Evolutionary conservation across 176 grass and related monocot species (phyloP), one percentile per base, ranked within the genome.

Genomic region (Neostapfia colusana): DNA sequence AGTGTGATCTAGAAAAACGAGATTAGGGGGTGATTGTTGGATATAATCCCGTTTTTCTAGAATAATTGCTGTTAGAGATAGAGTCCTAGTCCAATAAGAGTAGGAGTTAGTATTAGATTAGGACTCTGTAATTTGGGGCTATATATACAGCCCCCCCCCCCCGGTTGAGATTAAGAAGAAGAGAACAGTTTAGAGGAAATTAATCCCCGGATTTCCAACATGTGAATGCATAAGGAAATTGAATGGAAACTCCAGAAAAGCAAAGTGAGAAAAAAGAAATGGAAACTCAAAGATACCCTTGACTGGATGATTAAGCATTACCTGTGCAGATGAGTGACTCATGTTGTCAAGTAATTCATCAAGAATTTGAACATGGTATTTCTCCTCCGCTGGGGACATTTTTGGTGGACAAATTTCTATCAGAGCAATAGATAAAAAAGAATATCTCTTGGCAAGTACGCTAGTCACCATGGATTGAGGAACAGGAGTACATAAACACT

Each of bases 401-500:
- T 79, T 85, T 48, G 81, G 87, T 82, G 95, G 69, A 73, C 82
- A 98, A 75, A 98, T 91, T 91, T 98, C 95, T 34, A 83, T 86
- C 64, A 98, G 82, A 76, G 90, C 89, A 79, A 94, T 85, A 67
- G 91, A 90, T 0, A 94, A 79, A 85, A 98, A 92, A 74, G 91
- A 89, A 86, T 98, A 98, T 84, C 95, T 94, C 87, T 94, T 98
- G 21, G 95, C 91, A 77, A 92, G 89, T 74, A 92, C 58, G 31
- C 83, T 94, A 60, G 91, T 98, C 27, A 87, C 65, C 80, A 85
- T 70, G 18, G 87, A 88, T 59, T 86, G 82, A 79, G 91, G 85
- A 79, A 94, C 67, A 53, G 82, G 67, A 58, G 15, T 83, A 69
- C 63, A 79, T 81, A 98, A 92, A 69, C 84, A 94, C 61, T 98